phyloP scores from a whole-genome alignment of 345 rosid species.

The Abelmoschus esculentus region DNA sequence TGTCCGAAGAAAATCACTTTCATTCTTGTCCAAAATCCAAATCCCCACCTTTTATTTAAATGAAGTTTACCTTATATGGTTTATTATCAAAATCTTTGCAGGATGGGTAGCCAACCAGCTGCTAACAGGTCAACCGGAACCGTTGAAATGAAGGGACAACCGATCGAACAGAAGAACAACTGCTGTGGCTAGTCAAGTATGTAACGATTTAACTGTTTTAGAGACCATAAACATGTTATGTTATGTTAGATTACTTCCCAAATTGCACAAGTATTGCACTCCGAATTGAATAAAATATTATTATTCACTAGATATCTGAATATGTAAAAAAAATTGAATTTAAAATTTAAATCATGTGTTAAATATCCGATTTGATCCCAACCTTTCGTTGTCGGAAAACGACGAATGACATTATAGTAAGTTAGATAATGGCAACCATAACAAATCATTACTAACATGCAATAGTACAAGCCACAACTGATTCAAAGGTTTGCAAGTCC shows the following conservation, averaged over 20 bases:
- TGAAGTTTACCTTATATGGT: neutral
- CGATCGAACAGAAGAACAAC: conserved; percentile 55
- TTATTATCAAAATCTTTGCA: conserved; percentile 20
- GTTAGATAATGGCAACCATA: neutral
- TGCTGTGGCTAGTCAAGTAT: conserved; percentile 49
- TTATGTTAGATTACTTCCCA: neutral
- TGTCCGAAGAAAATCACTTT: neutral
- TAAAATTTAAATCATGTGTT: no score
- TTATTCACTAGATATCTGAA: no score
- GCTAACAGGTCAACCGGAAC: conserved; percentile 47
- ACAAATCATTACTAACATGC: neutral
- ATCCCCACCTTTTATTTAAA: neutral
- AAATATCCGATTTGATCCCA: no score
- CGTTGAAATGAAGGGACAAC: conserved; percentile 78
- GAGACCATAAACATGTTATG: neutral
- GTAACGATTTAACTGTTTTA: conserved; percentile 3
- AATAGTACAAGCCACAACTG: neutral
- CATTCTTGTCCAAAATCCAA: neutral
- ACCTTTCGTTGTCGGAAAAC: no score
- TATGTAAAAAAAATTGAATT: no score
- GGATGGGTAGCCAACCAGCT: conserved; percentile 67
- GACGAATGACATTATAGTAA: no score
- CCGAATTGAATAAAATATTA: no score
- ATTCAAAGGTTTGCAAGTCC: neutral
- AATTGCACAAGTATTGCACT: no score